Base-by-base conservation (phyloP, 2,329 filamentous ascomycete genomes). In the Pseudogymnoascus sp. region DNA sequence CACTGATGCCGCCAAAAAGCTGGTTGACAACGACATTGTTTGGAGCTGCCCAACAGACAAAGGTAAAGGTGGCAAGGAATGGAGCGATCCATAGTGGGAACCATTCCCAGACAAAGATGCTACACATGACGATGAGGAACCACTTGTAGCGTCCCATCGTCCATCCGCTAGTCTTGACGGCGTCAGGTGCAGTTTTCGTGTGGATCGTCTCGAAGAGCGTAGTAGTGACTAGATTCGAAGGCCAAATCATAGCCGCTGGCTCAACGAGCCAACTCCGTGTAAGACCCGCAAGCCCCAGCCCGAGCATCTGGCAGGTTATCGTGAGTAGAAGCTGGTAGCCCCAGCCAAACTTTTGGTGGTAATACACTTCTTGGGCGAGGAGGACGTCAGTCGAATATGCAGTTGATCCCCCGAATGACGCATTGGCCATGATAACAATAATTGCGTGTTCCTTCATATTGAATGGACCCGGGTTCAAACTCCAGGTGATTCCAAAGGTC, bases 381-480 rank as follows among this genome's bases (percentile, higher is more conserved):
- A 92, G 81, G 31, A 90, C 86, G 66, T 91, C 88, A 0, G 87
- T 90, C 0, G 87, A 86, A 67, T 92, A 91, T 3, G 70, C 76
- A 81, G 44, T 54, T 4, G 44, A 31, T 17, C 44, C 44, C 5
- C 44, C 44, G 4, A 54, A 54, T n/a, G 44, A 54, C 2, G 44
- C 78, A 78, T 80, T 69, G 7, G 68, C 68, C 68, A 87, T 87
- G 66, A 87, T 82, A 15, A 85, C 82, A 62, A 89, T 87, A 63
- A 89, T 80, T 41, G 83, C 75, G 69, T 88, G 86, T 69, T 89
- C 86, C 71, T 89, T 89, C 70, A 86, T 79, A 68, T 87, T 89
- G 73, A 89, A 89, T 0, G 85, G 85, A 0, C 84, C 84, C 0
- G 85, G 84, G 61, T 88, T 88, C n/a, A 88, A 73, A 21, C 77